A percentile compares a stretch with the other conserved stretches of the same genome.
These are phyloP conservation scores for Epicoccum sorghinum DNA, from an alignment of 2,329 filamentous ascomycete species.

Conservation along the genomic window DNA sequence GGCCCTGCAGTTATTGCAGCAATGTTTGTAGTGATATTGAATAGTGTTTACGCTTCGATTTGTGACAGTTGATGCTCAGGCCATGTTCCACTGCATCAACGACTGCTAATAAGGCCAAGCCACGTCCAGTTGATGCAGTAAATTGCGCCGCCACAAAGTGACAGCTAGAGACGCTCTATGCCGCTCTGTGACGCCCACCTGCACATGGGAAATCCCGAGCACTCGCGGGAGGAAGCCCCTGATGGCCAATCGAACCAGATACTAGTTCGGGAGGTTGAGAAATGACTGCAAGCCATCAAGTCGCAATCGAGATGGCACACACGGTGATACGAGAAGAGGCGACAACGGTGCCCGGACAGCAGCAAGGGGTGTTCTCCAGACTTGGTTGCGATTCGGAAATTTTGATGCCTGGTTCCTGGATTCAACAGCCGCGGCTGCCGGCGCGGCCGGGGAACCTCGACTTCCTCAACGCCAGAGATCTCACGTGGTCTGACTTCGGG, in stretches of 20 bases:
- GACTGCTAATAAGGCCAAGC: background rate
- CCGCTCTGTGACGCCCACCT: conserved; percentile 20
- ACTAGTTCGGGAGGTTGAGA: conserved; percentile 16
- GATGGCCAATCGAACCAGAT: conserved; percentile 7
- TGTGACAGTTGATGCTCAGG: conserved; percentile 21
- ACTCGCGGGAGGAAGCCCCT: conserved; percentile 11
- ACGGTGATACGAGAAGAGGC: background rate
- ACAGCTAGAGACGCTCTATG: conserved; percentile 4
- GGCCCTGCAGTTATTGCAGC: background rate
- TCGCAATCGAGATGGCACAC: conserved; percentile 4
- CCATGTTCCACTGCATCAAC: conserved; percentile 12
- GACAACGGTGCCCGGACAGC: conserved; percentile 3
- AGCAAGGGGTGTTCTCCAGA: conserved; percentile 2
- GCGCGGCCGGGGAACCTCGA: conserved; percentile 7
- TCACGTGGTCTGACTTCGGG: conserved; percentile 7
- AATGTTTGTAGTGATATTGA: background rate
- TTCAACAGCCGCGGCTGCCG: conserved; percentile 6
- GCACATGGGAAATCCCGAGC: conserved; percentile 32
- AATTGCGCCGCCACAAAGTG: background rate
- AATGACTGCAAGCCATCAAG: conserved; percentile 6
- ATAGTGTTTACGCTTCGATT: conserved; percentile 1
- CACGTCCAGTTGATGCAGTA: background rate
- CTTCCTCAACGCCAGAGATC: background rate
- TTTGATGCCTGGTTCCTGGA: conserved; percentile 15
- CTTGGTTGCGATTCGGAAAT: conserved; percentile 10